Percentiles rank a stretch among this genome's conserved stretches.
These are phyloP conservation scores for Neurospora sp. DNA, from an alignment of 495 filamentous ascomycete species.

Conservation along the genomic window DNA sequence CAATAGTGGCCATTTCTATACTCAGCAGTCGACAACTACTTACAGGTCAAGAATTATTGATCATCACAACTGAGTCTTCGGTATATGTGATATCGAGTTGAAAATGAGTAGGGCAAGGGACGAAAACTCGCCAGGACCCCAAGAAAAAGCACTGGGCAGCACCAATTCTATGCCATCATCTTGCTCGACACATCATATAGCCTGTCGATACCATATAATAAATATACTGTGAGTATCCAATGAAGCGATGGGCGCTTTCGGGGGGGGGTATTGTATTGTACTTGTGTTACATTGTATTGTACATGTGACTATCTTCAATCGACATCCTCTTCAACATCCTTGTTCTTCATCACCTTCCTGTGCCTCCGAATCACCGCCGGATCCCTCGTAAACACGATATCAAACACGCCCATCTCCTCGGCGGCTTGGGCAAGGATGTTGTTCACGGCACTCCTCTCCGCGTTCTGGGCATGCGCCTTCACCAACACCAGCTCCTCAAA, in stretches of 20 bases:
- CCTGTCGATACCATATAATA: neutral
- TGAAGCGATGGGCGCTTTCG: neutral
- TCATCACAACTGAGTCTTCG: neutral
- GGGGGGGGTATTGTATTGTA: neutral
- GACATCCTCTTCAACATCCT: neutral
- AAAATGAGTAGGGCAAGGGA: neutral
- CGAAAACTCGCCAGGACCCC: neutral
- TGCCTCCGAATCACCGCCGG: constrained; percentile 9
- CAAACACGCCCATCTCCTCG: constrained; percentile 45
- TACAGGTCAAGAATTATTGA: neutral
- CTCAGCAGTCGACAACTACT: neutral
- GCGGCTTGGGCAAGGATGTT: constrained; percentile 34
- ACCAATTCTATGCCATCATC: neutral
- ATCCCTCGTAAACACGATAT: constrained; percentile 18
- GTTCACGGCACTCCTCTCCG: constrained; percentile 25
- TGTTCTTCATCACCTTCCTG: constrained; percentile 9
- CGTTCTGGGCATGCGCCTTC: constrained; percentile 27
- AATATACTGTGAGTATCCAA: neutral
- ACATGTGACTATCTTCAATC: neutral
- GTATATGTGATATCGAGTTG: neutral
- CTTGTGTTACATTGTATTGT: neutral
- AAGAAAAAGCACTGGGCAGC: neutral
- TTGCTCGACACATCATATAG: neutral
- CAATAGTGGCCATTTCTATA: neutral
- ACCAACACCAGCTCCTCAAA: constrained; percentile 29